Base-by-base conservation (phyloP, 106 monocot genomes). In the Triglochin maritima region DNA sequence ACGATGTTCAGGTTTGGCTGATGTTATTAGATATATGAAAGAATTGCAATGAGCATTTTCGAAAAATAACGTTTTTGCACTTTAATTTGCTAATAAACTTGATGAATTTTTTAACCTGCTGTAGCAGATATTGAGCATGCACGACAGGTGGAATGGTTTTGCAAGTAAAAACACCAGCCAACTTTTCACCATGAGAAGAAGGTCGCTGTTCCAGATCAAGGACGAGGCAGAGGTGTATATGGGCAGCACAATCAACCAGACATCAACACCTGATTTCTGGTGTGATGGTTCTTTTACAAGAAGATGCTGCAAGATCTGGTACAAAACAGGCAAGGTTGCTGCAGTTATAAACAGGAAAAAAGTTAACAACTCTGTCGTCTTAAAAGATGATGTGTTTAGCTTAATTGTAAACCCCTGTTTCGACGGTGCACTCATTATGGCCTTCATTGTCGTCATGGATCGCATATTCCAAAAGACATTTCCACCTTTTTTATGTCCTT, bases 391-490 rank as follows among this genome's bases (percentile, higher is more conserved):
- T 46, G 89, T 94, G 10, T 94, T 94, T 72, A 85, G 72, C 66
- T 74, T 94, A 12, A 57, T 60, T 3, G 54, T 94, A 29, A 57
- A 76, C 8, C 79, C 87, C 11, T 77, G 82, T 3, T 55, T 72
- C 7, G 84, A 87, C 49, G 64, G 76, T 42, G 67, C 85, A 69
- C 65, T 94, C 59, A 45, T 94, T 12, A 85, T 94, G 85, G 94
- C 89, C 47, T 79, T 94, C 17, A 71, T 94, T 1, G 80, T 90
- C 4, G 66, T 90, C 57, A 72, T 94, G 90, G 93, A 94, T 57
- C 77, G 89, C 14, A 86, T 87, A 12, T 86, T 84, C 74, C 67
- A 57, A 59, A 85, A 75, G 67, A 74, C 74, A 44, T 75, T 13
- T 56, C 63, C 72, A 10, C 70, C 82, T 16, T 17, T 76, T 47